Base-by-base conservation (phyloP, 495 filamentous ascomycete genomes). In the Daldinia vernicosa region DNA sequence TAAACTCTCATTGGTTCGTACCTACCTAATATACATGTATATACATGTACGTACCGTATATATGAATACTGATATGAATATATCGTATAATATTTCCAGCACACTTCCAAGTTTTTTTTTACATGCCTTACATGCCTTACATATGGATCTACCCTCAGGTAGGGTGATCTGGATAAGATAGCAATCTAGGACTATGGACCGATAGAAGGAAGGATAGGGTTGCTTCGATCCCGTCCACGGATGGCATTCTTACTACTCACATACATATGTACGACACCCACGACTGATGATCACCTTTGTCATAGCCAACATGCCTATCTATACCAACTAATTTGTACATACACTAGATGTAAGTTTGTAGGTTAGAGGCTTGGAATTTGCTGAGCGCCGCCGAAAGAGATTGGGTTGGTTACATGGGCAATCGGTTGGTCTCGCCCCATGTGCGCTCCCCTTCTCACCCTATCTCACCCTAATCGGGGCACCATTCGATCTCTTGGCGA, bases 401-500 rank as follows among this genome's bases (percentile, higher is more conserved):
- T 28, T 55, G 56, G 60, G 40, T 69, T 58, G 53, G 43, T 39
- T 59, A 51, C 40, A 40, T 51, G 47, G 61, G 63, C 67, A 26
- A 74, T 71, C 67, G 60, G 45, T 67, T 64, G 59, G 67, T 70
- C 71, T 70, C 62, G 71, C 71, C 71, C 67, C 67, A 52, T 60
- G 56, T 52, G 30, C 60, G 22, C 55, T 39, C 22, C 33, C 59
- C 45, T 62, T 12, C 27, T 57, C 55, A 60, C 37, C 45, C 54
- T 64, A 59, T 12, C 27, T 57, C 55, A 60, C 37, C 45, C 54
- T 64, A 59, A 53, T 67, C 66, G 52, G 66, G 58, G 56, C 66
- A 39, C 70, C 70, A 73, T 69, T 69, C 35, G 57, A 73, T 73
- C 70, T 73, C 70, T 73, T 73, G 70, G 70, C 70, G 58, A 73